A percentile compares a stretch with the other conserved stretches of the same genome.
Evolutionary conservation across 441 rosid species (phyloP).

Genomic region (Pelargonium citronellum): DNA sequence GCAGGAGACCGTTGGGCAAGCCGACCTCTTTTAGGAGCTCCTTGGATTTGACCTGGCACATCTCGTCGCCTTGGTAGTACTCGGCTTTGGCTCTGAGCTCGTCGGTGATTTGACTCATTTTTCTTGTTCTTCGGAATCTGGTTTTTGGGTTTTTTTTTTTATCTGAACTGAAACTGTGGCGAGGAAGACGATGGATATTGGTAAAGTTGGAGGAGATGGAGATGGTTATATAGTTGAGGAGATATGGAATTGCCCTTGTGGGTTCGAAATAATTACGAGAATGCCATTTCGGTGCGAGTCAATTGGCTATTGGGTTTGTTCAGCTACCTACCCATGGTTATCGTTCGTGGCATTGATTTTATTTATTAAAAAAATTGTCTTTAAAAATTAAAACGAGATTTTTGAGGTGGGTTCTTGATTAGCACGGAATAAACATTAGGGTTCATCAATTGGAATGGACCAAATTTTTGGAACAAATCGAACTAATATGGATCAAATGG

Average conservation of each 20-base stretch:
- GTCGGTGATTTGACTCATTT: constrained; percentile 55
- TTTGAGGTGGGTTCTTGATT: too few species aligned
- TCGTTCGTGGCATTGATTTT: too few species aligned
- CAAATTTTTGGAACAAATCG: too few species aligned
- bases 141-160: background rate
- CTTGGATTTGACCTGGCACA: constrained; percentile 65
- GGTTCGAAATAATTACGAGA: background rate
- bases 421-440: too few species aligned
- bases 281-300: background rate
- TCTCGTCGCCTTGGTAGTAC: constrained; percentile 61
- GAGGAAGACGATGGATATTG: background rate
- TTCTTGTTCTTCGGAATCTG: background rate
- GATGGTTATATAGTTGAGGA: background rate
- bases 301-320: background rate
- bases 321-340: background rate
- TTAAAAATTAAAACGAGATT: too few species aligned
- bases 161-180: too few species aligned
- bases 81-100: constrained; percentile 76
- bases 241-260: background rate
- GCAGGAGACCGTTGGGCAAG: constrained; percentile 73
- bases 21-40: constrained; percentile 48
- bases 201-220: background rate
- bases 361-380: too few species aligned
- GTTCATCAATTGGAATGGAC: too few species aligned
- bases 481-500: too few species aligned